Evolutionary conservation across 257 asterid genomes (phyloP), one percentile per base, ranked within the genome.

Genomic region (Asclepias syriaca): DNA sequence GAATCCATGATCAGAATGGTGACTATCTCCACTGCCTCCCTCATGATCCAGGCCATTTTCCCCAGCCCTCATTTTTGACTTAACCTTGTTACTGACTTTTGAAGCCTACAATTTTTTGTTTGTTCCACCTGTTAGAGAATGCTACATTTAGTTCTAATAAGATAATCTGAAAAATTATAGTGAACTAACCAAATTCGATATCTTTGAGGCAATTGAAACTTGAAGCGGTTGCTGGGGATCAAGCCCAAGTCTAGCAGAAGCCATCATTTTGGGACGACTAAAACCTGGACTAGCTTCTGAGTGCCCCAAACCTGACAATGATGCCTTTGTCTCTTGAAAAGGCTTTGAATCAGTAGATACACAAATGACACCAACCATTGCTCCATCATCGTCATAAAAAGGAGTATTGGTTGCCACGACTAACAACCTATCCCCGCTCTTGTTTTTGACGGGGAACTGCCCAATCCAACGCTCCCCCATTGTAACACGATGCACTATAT

Each of bases 381-480:
- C 74, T 64, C 92, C 97, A 75, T 88, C 85, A 71, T 94, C 97
- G 66, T 91, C 96, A 68, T 82, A 89, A 76, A 94, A 84, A 34
- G 99, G 97, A 14, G 97, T 79, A 56, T 89, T 85, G 29, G 93
- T 91, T 55, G 86, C 87, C 71, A 87, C 67, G 19, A 87, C 82
- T 69, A 77, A 29, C 70, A 94, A 87, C 75, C 86, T 83, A 24
- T 80, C 83, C 24, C 97, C 97, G 19, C 39, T 81, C 86, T 84
- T 91, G 66, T 79, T 84, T 77, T 77, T 88, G 27, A 89, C 87
- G 24, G 99, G 97, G 78, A 88, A 89, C 75, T 84, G 85, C 37
- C 99, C 99, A 0, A 92, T 91, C 97, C 99, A 94, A 74, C 78
- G 81, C 79, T 94, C 92, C 24, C 97, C 97, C 85, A 66, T 77